phyloP scores from a whole-genome alignment of 1,139 yeast genomes.

The Magnusiomyces fungicola region DNA sequence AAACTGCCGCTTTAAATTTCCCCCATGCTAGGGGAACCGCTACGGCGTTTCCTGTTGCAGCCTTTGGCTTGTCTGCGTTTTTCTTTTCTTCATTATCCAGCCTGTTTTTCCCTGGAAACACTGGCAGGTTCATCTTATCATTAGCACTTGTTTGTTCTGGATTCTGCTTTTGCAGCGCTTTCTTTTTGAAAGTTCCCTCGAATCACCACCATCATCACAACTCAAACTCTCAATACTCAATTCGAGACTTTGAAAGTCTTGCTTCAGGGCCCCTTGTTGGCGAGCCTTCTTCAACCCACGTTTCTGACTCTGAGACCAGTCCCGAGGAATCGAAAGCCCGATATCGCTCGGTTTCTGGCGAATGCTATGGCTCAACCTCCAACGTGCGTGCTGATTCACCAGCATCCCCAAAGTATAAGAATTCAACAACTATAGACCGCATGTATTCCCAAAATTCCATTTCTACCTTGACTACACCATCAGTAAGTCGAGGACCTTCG shows the following conservation, averaged over 20 bases:
- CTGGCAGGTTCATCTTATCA: slow-evolving; percentile 26
- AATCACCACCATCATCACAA: not conserved
- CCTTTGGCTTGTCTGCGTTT: slow-evolving; percentile 34
- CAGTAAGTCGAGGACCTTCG: not conserved
- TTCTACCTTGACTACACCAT: not conserved
- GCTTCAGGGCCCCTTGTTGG: not conserved
- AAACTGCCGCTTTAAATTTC: slow-evolving; percentile 32
- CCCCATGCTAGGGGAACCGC: slow-evolving; percentile 32
- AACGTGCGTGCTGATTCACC: not conserved
- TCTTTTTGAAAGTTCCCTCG: slow-evolving; percentile 24
- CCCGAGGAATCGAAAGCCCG: not conserved
- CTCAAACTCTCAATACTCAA: not conserved
- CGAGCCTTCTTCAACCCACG: not conserved
- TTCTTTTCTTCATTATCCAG: slow-evolving; percentile 28
- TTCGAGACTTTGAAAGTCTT: not conserved
- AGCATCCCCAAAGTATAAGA: too few relatives aligned
- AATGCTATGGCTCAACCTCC: not conserved
- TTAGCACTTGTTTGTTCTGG: slow-evolving; percentile 27
- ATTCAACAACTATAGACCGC: too few relatives aligned
- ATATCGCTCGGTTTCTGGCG: too few relatives aligned
- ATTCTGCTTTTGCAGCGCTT: slow-evolving; percentile 23
- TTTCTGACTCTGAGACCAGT: not conserved
- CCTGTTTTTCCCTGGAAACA: slow-evolving; percentile 29
- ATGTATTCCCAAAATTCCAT: too few relatives aligned
- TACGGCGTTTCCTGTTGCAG: slow-evolving; percentile 32